Base-by-base conservation (phyloP, 2,329 filamentous ascomycete species). In the Aspergillus vadensis region DNA sequence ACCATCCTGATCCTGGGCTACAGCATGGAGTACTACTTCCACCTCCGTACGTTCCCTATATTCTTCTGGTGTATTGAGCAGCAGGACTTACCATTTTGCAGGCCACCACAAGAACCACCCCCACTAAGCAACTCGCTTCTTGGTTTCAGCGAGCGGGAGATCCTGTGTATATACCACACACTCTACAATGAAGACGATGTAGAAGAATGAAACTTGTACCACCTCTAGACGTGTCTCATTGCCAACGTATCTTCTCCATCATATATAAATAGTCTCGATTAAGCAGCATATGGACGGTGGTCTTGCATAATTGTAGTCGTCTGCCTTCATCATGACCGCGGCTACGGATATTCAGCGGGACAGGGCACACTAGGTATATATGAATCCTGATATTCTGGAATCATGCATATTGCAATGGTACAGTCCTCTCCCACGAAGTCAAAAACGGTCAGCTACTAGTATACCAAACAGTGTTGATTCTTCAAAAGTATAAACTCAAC, bases 21-120 rank as follows among this genome's bases (percentile, higher is more conserved):
- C 81, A 91, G 90, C 72, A 92, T 98, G 83, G 93, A 97, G 84
- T 99, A 99, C 89, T 98, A 99, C 87, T 98, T 96, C 91, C 96
- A 99, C 83, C 86, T 99, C 75, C 92, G 95, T 99, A 88, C 81
- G 91, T 88, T 30, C 48, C 23, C 50, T 44, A 15, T 12, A 58
- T 59, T 53, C 19, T 10, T 21, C 15, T 48, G 21, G 19, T 10
- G 17, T 39, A 39, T 2, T 19, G n/a, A 23, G 30, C 14, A 43
- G n/a, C 19, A 44, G 15, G 56, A 39, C 61, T 64, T 56, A 65
- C 52, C 67, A 57, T 48, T 62, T 49, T 56, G 57, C 71, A 99
- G 95, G 95, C 74, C 94, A 99, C 88, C 94, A 98, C 91, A 99
- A 99, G 91, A 98, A 99, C 90, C 96, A 99, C 81, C 91, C 92